phyloP scores from a whole-genome alignment of 225 moss, liverwort and hornwort genomes.

The Marchantia polymorpha region DNA sequence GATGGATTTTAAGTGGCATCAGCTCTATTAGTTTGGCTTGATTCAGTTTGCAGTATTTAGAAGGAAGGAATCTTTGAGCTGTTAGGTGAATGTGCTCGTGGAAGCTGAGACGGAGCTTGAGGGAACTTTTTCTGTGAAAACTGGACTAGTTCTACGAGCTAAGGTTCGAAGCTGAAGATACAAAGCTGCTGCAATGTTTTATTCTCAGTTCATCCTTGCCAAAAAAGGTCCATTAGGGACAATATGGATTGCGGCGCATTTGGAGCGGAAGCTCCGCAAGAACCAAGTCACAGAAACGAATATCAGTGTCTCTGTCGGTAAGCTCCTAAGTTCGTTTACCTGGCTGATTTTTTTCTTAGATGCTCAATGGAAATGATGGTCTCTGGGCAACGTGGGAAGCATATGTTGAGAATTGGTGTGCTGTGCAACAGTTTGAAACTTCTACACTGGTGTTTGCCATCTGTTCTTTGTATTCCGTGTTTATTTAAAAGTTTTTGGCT shows the following conservation, averaged over 20 bases:
- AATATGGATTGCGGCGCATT: conserved; percentile 99
- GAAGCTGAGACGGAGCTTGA: neutral
- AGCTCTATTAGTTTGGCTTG: too few relatives aligned
- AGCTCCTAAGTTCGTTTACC: conserved; percentile 10
- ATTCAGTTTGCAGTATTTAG: too few relatives aligned
- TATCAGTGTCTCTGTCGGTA: conserved; percentile 97
- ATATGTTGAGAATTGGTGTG: neutral
- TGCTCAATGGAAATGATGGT: neutral
- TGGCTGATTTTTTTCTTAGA: neutral
- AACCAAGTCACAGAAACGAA: conserved; percentile 99
- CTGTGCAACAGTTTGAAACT: neutral
- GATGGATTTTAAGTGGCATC: neutral
- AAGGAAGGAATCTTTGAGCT: too few relatives aligned
- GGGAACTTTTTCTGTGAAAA: neutral
- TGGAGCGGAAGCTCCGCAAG: conserved; percentile 99
- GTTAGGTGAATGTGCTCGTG: neutral
- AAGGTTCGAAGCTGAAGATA: neutral
- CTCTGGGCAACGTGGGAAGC: neutral
- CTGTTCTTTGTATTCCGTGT: too few relatives aligned
- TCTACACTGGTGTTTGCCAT: too few relatives aligned
- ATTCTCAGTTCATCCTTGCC: conserved; percentile 97
- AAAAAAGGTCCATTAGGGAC: conserved; percentile 99
- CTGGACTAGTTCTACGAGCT: neutral
- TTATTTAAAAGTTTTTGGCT: too few relatives aligned
- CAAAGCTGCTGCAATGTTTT: conserved; percentile 68